phyloP scores from a whole-genome alignment of 192 early-diverging fungal genomes.

The Rhizophagus prolifer region DNA sequence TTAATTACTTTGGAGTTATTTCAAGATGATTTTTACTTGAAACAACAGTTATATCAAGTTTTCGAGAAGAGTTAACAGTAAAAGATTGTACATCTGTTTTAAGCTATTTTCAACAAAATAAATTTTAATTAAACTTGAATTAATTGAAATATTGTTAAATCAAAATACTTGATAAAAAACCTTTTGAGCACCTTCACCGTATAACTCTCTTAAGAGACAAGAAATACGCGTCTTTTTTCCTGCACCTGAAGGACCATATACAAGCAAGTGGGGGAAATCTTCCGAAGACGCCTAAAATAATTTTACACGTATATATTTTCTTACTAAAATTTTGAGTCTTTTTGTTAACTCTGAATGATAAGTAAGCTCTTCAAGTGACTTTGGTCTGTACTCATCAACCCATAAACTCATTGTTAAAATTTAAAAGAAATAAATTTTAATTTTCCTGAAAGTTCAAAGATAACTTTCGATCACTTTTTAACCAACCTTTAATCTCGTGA shows the following conservation, averaged over 20 bases:
- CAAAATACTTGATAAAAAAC: slow-evolving; percentile 37
- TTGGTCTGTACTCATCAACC: background rate
- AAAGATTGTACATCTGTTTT: slow-evolving; percentile 88
- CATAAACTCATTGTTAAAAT: background rate
- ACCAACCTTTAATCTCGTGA: too few species aligned
- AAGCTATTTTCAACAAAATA: slow-evolving; percentile 51
- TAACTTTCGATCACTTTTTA: too few species aligned
- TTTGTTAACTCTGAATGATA: background rate
- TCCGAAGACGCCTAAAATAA: slow-evolving; percentile 52
- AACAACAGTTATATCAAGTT: slow-evolving; percentile 84
- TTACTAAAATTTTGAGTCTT: background rate
- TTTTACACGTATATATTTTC: background rate
- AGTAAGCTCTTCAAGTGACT: background rate
- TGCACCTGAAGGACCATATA: slow-evolving; percentile 95
- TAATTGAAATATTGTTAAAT: background rate
- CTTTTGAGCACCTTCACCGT: slow-evolving; percentile 88
- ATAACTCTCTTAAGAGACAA: slow-evolving; percentile 83
- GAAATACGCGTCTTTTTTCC: slow-evolving; percentile 96
- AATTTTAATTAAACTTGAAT: background rate
- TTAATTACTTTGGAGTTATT: slow-evolving; percentile 81
- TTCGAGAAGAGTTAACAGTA: slow-evolving; percentile 75
- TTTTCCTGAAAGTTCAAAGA: too few species aligned
- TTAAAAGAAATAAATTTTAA: too few species aligned
- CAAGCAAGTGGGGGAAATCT: slow-evolving; percentile 93
- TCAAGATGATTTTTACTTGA: slow-evolving; percentile 97